These are phyloP conservation scores for Periconia digitata DNA, from an alignment of 2,329 filamentous ascomycete species.

Conservation along the genomic window DNA sequence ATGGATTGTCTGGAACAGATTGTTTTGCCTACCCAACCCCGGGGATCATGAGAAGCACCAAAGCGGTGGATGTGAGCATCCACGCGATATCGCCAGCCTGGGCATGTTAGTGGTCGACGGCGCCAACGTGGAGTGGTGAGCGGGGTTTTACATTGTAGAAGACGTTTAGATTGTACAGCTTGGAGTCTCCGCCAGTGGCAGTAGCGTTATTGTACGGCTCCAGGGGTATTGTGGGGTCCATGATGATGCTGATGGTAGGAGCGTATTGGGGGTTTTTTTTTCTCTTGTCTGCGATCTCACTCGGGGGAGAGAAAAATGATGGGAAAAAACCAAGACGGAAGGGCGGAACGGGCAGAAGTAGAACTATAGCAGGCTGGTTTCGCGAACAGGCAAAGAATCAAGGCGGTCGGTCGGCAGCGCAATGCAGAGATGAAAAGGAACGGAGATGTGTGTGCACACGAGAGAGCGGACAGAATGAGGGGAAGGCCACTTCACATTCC, in stretches of 20 bases:
- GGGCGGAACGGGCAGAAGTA: neutral
- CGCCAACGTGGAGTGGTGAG: conserved; percentile 11
- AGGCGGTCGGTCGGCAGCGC: too few species aligned
- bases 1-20: neutral
- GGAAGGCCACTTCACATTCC: conserved; percentile 22
- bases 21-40: conserved; percentile 70
- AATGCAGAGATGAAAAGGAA: conserved; percentile 15
- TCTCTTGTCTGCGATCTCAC: neutral
- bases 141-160: conserved; percentile 70
- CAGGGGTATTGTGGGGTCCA: conserved; percentile 34
- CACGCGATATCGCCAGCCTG: conserved; percentile 81
- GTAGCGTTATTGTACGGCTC: conserved; percentile 59
- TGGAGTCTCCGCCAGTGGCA: conserved; percentile 66
- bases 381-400: neutral
- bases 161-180: conserved; percentile 74
- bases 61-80: conserved; percentile 73
- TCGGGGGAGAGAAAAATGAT: neutral
- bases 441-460: too few species aligned
- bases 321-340: too few species aligned
- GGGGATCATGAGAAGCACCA: conserved; percentile 90
- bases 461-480: conserved; percentile 26
- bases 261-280: neutral
- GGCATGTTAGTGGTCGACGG: conserved; percentile 26
- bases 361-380: too few species aligned
- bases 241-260: neutral